Evolutionary conservation across 2,329 filamentous ascomycete species (phyloP), one percentile per base, ranked within the genome.

Genomic region (Sarocladium strictum): DNA sequence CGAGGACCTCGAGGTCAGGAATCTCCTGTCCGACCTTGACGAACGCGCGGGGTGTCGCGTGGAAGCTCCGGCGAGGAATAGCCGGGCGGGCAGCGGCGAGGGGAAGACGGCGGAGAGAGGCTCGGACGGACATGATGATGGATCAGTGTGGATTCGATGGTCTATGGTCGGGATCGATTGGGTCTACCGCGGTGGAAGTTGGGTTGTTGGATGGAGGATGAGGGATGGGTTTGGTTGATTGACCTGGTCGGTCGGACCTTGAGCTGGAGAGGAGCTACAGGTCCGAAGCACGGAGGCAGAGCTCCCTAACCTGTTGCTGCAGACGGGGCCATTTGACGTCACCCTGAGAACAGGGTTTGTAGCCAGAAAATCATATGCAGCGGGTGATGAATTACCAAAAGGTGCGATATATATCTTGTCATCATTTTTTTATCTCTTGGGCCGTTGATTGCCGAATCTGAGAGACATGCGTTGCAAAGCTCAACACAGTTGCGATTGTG

Each of bases 21-120:
- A 97, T 77, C 61, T 79, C 73, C 69, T 97, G 91, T 65, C 92
- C 92, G 57, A 84, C 84, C 64, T 87, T 81, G 67, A 97, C 87
- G 60, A 82, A 75, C 41, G 76, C 76, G 49, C 77, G 77, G 47
- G 80, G 71, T 33, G 85, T 83, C 59, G 77, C 75, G 74, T 90
- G 86, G 76, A 92, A 92, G 62, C 62, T 62, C 57, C 73, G 71
- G 23, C 60, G 54, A 21, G 60, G 53, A 21, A 60, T 41, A 33
- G 64, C 56, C 53, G 70, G 64, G 41, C 65, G 64, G 45, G 65
- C 61, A 37, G 64, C 64, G 45, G 64, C 58, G 19, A 26, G 32
- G 12, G 50, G 32, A 14, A 40, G 23, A 37, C 66, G 69, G 54
- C 70, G 67, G 45, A 70, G 56, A 40, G 69, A 63, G 52, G 62